Conservation (phyloP, 768 basidiomycete genomes). For the Pleurotus giganteus region DNA sequence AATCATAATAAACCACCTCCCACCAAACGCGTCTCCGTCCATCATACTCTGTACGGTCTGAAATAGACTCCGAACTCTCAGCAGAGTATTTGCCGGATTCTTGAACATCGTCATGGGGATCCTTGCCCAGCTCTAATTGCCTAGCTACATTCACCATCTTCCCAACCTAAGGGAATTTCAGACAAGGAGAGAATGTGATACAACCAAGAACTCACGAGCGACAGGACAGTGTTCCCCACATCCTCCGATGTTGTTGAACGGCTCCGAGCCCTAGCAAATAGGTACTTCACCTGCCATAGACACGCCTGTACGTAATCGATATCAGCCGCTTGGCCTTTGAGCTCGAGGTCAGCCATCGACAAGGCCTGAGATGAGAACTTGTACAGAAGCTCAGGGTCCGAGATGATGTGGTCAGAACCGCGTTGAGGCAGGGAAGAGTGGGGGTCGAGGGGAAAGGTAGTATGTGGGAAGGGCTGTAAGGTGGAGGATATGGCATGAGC, state of each 20-base stretch:
- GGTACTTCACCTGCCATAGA: slow-evolving; percentile 50
- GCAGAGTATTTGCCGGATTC: background rate
- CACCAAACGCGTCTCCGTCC: slow-evolving; percentile 60
- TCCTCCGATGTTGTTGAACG: background rate
- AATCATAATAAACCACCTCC: slow-evolving; percentile 75
- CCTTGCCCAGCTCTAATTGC: slow-evolving; percentile 57
- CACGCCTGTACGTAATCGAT: slow-evolving; percentile 60
- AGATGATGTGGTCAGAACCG: slow-evolving; percentile 3
- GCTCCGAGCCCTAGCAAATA: slow-evolving; percentile 29
- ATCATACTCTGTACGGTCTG: slow-evolving; percentile 17
- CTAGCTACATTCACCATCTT: slow-evolving; percentile 70
- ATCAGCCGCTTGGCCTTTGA: slow-evolving; percentile 33
- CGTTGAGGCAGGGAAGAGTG: slow-evolving; percentile 4
- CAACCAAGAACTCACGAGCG: slow-evolving; percentile 1
- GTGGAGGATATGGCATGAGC: slow-evolving; percentile 7
- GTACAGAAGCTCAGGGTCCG: slow-evolving; percentile 6
- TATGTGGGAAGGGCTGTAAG: background rate
- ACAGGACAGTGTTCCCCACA: background rate
- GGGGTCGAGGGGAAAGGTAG: slow-evolving; percentile 9
- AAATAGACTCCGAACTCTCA: background rate
- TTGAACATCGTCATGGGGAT: slow-evolving; percentile 48
- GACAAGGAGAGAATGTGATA: background rate
- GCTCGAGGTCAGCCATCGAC: slow-evolving; percentile 6
- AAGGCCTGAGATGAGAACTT: slow-evolving; percentile 12
- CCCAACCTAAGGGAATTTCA: slow-evolving; percentile 42